Evolutionary conservation across 352 stramenopile species (phyloP).

Genomic region (Phytophthora citrophthora): DNA sequence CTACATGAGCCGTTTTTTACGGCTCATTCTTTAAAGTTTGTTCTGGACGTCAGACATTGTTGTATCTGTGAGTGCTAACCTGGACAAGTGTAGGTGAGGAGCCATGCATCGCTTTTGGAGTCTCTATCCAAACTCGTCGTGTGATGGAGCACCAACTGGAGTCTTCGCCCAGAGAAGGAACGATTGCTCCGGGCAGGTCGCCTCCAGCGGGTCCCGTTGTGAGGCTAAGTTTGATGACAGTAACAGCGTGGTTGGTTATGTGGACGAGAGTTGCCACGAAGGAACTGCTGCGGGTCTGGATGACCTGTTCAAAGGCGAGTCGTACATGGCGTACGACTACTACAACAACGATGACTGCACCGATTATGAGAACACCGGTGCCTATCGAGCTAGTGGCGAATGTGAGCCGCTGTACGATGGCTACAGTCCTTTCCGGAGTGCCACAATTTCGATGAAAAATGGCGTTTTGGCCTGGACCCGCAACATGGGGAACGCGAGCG

Average conservation of each 20-base stretch:
- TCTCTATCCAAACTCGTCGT: conserved; percentile 1
- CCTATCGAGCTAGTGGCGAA: conserved; percentile 5
- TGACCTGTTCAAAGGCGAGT: not conserved
- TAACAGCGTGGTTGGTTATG: conserved; percentile 4
- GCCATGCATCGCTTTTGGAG: conserved; percentile 5
- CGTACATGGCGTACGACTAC: conserved; percentile 19
- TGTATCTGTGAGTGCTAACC: too few species aligned
- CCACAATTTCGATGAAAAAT: not conserved
- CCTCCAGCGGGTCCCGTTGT: not conserved
- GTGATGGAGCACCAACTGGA: conserved; percentile 3
- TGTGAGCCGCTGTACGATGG: conserved; percentile 7
- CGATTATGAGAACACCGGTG: conserved; percentile 8
- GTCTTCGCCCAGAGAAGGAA: conserved; percentile 1
- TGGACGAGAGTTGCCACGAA: conserved; percentile 14
- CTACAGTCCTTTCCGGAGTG: conserved; percentile 1
- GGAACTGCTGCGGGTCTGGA: not conserved
- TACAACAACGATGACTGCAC: conserved; percentile 1
- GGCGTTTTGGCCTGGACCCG: conserved; percentile 1
- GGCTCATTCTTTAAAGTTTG: too few species aligned
- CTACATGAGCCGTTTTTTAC: too few species aligned
- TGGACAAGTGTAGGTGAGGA: too few species aligned
- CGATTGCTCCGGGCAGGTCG: conserved; percentile 1
- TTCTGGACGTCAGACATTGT: too few species aligned
- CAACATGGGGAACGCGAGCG: conserved; percentile 10
- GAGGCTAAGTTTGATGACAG: not conserved